Base-by-base conservation (phyloP, 371 early-diverging fungal species). In the Parasitella parasitica region DNA sequence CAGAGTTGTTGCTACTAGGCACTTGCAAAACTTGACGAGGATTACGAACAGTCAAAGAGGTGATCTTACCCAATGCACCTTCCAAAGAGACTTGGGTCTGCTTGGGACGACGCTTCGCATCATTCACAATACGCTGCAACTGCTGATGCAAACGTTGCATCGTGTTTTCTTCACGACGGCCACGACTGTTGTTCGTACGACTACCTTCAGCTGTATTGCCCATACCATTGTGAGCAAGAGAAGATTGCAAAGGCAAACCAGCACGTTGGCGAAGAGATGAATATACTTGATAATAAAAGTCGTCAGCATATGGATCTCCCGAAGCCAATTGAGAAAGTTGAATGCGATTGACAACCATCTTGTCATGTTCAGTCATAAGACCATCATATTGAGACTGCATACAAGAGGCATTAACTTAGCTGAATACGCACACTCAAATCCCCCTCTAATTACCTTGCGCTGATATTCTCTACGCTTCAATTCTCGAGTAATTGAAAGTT, bases 11-110 rank as follows among this genome's bases (percentile, higher is more conserved):
- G 27, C 7, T 38, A 20, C 18, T 26, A 56, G 51, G 43, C 6
- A 43, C 90, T 72, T 95, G 93, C 67, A 97, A 76, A 16, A 90
- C 78, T 71, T 94, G 93, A 54, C 92, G 90, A 9, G 97, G 97
- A 67, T 94, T 94, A 55, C 91, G 84, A 20, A 91, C 90, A 9
- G 97, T 93, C 61, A 89, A 87, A 39, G 92, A 78, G 0, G 95
- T 88, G 60, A 97, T 94, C 68, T 92, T 96, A 52, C 98, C 98
- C 18, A 97, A 79, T n/a, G 96, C 95, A 30, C 96, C 96, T 70
- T 96, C 97, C 56, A 94, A 77, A 4, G 94, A 83, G n/a, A 94
- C 92, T 57, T 85, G 81, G 6, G 89, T 89, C 30, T 88, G 87
- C 67, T 92, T 93, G 24, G 94, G 92, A 61, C 91, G 89, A 57